phyloP scores from a whole-genome alignment of 2,329 filamentous ascomycete genomes.

The Paraphoma sp. region DNA sequence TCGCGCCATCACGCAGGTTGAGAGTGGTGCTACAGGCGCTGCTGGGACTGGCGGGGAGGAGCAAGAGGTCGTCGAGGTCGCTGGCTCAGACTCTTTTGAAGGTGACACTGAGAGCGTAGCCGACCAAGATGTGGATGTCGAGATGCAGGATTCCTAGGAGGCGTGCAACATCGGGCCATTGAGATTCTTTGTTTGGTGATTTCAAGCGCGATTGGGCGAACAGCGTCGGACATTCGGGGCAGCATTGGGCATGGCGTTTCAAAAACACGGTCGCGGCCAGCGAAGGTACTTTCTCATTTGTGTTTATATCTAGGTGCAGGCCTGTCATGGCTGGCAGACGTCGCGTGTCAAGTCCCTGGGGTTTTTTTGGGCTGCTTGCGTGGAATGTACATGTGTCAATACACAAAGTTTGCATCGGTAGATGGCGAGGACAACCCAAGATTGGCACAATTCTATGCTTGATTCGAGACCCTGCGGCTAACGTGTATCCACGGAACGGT shows the following conservation, averaged over 20 bases:
- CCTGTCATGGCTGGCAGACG: not conserved
- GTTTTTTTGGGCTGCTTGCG: not conserved
- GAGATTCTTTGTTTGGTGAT: conserved; percentile 10
- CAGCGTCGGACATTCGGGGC: conserved; percentile 12
- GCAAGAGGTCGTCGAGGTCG: conserved; percentile 11
- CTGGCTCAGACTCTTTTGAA: conserved; percentile 28
- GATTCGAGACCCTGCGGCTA: conserved; percentile 2
- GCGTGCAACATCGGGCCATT: conserved; percentile 1
- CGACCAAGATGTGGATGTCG: conserved; percentile 33
- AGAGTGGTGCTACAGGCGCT: conserved; percentile 1
- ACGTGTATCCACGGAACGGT: conserved; percentile 5
- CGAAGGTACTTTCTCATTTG: conserved; percentile 14
- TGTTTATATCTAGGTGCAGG: conserved; percentile 1
- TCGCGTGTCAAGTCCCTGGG: not conserved
- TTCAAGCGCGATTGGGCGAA: conserved; percentile 25
- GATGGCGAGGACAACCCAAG: not conserved
- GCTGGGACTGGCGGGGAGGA: conserved; percentile 10
- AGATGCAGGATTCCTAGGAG: conserved; percentile 40
- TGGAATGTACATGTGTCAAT: not conserved
- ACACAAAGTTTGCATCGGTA: not conserved
- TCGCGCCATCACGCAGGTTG: not conserved
- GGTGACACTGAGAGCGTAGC: conserved; percentile 33
- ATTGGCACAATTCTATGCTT: not conserved
- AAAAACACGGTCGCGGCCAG: conserved; percentile 17
- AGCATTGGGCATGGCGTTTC: conserved; percentile 38